These are phyloP conservation scores for Mollisia scopiformis DNA, from an alignment of 2,329 filamentous ascomycete species.

Conservation along the genomic window DNA sequence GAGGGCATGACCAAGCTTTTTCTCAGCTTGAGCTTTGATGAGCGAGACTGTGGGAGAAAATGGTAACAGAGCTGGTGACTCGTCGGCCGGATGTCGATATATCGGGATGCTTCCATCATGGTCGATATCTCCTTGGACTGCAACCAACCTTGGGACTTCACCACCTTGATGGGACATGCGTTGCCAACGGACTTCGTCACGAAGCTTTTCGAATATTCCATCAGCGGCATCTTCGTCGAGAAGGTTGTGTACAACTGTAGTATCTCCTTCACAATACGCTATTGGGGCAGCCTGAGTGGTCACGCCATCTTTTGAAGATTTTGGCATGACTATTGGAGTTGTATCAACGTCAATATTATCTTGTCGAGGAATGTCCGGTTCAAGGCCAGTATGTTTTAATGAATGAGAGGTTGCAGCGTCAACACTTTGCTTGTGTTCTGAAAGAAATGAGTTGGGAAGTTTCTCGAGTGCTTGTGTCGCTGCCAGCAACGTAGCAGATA, in stretches of 20 bases:
- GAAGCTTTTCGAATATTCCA: constrained; percentile 70
- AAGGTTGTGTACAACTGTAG: constrained; percentile 71
- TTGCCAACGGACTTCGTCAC: constrained; percentile 81
- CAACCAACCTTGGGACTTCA: constrained; percentile 87
- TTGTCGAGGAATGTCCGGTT: not conserved
- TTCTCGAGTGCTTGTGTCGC: constrained; percentile 22
- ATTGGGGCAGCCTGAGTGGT: not conserved
- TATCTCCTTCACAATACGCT: constrained; percentile 73
- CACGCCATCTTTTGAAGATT: not conserved
- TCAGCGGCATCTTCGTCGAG: constrained; percentile 60
- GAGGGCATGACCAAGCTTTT: constrained; percentile 73
- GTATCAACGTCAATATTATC: not conserved
- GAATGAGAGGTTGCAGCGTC: not conserved
- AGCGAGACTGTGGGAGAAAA: constrained; percentile 75
- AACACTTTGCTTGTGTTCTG: not conserved
- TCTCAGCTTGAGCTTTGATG: constrained; percentile 71
- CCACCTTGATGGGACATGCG: constrained; percentile 92
- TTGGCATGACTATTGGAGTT: not conserved
- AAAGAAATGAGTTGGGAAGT: not conserved
- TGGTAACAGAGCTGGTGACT: constrained; percentile 74
- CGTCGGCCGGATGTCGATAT: constrained; percentile 94
- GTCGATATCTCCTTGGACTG: constrained; percentile 77
- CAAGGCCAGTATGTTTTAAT: not conserved
- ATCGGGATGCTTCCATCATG: constrained; percentile 77
- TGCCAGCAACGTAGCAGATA: constrained; percentile 17